Percentiles rank a stretch among this genome's conserved stretches.
Conservation (phyloP, 2,329 filamentous ascomycete genomes). For the Pseudogymnoascus verrucosus region DNA sequence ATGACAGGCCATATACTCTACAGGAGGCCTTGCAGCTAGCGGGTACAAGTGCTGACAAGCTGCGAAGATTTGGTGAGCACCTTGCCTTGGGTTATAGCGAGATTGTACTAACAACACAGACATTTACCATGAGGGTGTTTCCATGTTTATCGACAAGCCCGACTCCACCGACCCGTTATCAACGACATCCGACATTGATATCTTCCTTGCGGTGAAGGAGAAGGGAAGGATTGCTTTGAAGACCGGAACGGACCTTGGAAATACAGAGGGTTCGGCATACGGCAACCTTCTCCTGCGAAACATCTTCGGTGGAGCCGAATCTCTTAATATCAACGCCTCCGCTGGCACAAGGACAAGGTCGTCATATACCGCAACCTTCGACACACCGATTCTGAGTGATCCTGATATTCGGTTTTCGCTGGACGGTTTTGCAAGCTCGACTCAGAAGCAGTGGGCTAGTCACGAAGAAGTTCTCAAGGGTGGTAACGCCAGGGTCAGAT, state of each 20-base stretch:
- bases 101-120: slow-evolving; percentile 41
- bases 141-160: slow-evolving; percentile 73
- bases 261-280: slow-evolving; percentile 89
- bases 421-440: slow-evolving; percentile 74
- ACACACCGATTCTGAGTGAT: slow-evolving; percentile 75
- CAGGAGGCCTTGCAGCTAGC: slow-evolving; percentile 70
- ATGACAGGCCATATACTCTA: slow-evolving; percentile 64
- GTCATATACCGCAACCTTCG: slow-evolving; percentile 80
- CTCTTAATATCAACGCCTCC: slow-evolving; percentile 77
- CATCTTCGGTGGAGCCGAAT: slow-evolving; percentile 89
- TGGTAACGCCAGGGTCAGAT: slow-evolving; percentile 67
- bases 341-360: slow-evolving; percentile 85
- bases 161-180: slow-evolving; percentile 59
- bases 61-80: slow-evolving; percentile 68
- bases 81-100: not conserved
- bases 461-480: slow-evolving; percentile 86
- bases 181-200: slow-evolving; percentile 69
- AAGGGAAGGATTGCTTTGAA: slow-evolving; percentile 79
- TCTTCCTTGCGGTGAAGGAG: slow-evolving; percentile 72
- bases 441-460: slow-evolving; percentile 84
- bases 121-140: slow-evolving; percentile 78
- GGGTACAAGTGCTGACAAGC: slow-evolving; percentile 61
- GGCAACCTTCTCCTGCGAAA: slow-evolving; percentile 82
- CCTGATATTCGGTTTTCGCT: slow-evolving; percentile 72
- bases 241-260: slow-evolving; percentile 90